Conservation (phyloP, 2,329 filamentous ascomycete species). For the Pseudocercospora cruenta region DNA sequence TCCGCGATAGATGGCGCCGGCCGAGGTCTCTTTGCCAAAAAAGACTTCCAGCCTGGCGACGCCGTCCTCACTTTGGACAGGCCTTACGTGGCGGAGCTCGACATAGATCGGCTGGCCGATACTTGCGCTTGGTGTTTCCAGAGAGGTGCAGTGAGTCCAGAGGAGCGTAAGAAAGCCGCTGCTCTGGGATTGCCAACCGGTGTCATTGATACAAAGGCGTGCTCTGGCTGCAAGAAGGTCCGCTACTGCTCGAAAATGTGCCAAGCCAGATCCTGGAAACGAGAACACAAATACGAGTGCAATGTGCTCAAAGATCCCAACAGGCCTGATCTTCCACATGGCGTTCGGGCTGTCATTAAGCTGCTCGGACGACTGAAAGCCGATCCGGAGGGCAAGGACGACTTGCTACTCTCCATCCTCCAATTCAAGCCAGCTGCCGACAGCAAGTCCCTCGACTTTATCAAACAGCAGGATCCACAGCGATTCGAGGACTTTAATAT, state of each 20-base stretch:
- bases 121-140: slow-evolving; percentile 63
- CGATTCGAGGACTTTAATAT: slow-evolving; percentile 56
- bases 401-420: slow-evolving; percentile 30
- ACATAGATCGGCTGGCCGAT: slow-evolving; percentile 55
- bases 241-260: slow-evolving; percentile 65
- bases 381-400: slow-evolving; percentile 30
- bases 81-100: slow-evolving; percentile 59
- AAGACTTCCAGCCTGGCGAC: slow-evolving; percentile 53
- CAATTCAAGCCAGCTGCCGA: slow-evolving; percentile 30
- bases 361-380: slow-evolving; percentile 45
- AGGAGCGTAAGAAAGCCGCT: slow-evolving; percentile 38
- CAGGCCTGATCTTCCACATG: slow-evolving; percentile 54
- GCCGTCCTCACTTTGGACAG: slow-evolving; percentile 54
- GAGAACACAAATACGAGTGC: slow-evolving; percentile 64
- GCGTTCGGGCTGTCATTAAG: slow-evolving; percentile 60
- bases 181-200: slow-evolving; percentile 36
- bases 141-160: slow-evolving; percentile 22
- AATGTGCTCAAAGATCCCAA: slow-evolving; percentile 51
- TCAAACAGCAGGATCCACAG: slow-evolving; percentile 45
- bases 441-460: slow-evolving; percentile 53
- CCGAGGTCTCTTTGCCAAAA: slow-evolving; percentile 59
- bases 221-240: slow-evolving; percentile 61
- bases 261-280: slow-evolving; percentile 63
- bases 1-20: slow-evolving; percentile 43
- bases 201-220: slow-evolving; percentile 51